Conservation (phyloP, 106 monocot genomes). For the Dendrobium officinale region DNA sequence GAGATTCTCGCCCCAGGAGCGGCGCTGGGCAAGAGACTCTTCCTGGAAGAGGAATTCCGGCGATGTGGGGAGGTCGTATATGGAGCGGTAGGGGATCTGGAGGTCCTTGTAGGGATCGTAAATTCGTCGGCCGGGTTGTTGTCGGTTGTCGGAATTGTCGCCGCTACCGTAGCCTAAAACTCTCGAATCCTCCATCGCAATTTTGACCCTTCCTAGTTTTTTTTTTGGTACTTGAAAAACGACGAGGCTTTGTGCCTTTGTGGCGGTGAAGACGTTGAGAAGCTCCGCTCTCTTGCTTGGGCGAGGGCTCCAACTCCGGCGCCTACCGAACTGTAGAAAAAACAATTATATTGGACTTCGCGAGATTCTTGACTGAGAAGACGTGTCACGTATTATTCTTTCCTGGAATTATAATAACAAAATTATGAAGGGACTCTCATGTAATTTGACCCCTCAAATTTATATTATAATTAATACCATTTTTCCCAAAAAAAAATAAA, state of each 20-base stretch:
- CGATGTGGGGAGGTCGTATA: conserved; percentile 72
- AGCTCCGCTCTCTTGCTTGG: not conserved
- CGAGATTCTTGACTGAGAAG: no score
- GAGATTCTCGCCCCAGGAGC: conserved; percentile 87
- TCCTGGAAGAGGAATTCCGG: conserved; percentile 92
- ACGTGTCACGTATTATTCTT: no score
- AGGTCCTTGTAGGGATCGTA: conserved; percentile 84
- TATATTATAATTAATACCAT: no score
- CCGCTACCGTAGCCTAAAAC: conserved; percentile 12
- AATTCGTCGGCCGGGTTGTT: conserved; percentile 29
- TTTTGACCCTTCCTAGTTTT: not conserved
- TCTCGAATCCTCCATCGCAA: conserved; percentile 31
- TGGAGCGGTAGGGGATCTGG: conserved; percentile 42
- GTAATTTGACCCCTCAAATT: no score
- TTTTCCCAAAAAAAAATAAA: no score
- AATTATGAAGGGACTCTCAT: no score
- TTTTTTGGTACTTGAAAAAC: not conserved
- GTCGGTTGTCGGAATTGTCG: conserved; percentile 8
- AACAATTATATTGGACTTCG: no score
- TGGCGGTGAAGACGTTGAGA: not conserved
- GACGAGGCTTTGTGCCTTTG: not conserved
- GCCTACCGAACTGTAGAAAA: no score
- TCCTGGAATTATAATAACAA: no score
- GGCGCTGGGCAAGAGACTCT: conserved; percentile 63
- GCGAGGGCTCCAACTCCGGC: not conserved